Base-by-base conservation (phyloP, 805 yeast species). In the Henningerozyma blattae region DNA sequence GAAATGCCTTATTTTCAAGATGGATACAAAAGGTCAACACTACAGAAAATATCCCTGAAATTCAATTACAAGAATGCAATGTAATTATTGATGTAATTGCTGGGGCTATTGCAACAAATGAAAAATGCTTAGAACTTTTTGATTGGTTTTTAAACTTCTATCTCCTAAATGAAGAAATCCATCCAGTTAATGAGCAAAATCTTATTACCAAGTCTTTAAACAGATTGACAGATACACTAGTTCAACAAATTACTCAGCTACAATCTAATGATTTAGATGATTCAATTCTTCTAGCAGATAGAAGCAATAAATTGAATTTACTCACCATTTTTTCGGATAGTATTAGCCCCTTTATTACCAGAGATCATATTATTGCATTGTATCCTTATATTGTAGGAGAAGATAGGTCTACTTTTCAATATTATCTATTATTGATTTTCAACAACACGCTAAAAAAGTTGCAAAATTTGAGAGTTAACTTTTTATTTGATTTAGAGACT, bases 291-390 rank as follows among this genome's bases (percentile, higher is more conserved):
- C 17, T 15, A 14, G 18, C 16, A n/a, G 17, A 25, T 16, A 37
- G 32, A 19, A 28, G 34, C 25, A 27, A 35, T 13, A 27, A 34
- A 27, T 14, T 45, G 9, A 38, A 41, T 15, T 34, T 82, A 4
- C 45, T 82, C n/a, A 63, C 83, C 0, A 56, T 68, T 2, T 58
- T 82, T 29, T 72, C 76, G 0, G 68, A 66, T 31, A 64, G 73
- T 35, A 69, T 70, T 33, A 66, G 68, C 0, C 47, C 61, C 1
- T 61, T 81, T 27, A 62, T 84, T 16, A 60, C 67, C 0, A 87
- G 77, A 42, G 80, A 79, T 33, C 85, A 81, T 40, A 61, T 85
- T 17, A 54, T 70, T 3, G 59, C 78, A 0, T 51, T 85, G n/a
- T 77, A 75, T 45, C 81, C 85, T 0, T 77, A 68, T 47, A 48